phyloP scores from a whole-genome alignment of 2,329 filamentous ascomycete species.

The Cercospora janseana region DNA sequence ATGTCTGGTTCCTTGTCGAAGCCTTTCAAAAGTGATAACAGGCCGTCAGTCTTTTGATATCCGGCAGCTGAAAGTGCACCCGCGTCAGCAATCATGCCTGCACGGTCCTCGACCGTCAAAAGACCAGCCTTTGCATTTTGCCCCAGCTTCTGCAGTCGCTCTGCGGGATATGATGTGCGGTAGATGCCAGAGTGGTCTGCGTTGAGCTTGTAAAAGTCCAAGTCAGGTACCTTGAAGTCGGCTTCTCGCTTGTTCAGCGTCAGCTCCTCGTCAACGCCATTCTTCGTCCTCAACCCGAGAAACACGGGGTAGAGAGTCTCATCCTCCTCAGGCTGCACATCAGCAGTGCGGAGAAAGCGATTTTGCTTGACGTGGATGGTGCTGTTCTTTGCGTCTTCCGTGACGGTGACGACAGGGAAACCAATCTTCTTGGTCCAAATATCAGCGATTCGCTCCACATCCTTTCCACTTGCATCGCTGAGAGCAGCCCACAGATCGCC shows the following conservation, averaged over 20 bases:
- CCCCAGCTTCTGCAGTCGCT: slow-evolving; percentile 82
- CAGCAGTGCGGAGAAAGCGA: slow-evolving; percentile 86
- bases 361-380: slow-evolving; percentile 90
- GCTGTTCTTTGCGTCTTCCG: slow-evolving; percentile 66
- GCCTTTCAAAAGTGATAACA: slow-evolving; percentile 79
- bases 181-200: slow-evolving; percentile 92
- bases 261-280: slow-evolving; percentile 75
- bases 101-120: slow-evolving; percentile 82
- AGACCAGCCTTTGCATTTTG: slow-evolving; percentile 77
- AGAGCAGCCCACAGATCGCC: slow-evolving; percentile 87
- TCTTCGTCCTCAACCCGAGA: slow-evolving; percentile 77
- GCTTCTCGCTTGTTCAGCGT: slow-evolving; percentile 71
- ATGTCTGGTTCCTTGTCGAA: slow-evolving; percentile 81
- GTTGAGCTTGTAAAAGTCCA: slow-evolving; percentile 95
- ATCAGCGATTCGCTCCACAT: slow-evolving; percentile 85
- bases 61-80: slow-evolving; percentile 85
- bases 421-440: slow-evolving; percentile 97
- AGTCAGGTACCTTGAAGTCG: slow-evolving; percentile 71
- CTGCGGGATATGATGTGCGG: slow-evolving; percentile 81
- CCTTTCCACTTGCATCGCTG: slow-evolving; percentile 84
- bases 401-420: slow-evolving; percentile 85
- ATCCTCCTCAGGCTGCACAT: slow-evolving; percentile 92
- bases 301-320: slow-evolving; percentile 85
- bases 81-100: slow-evolving; percentile 86
- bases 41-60: slow-evolving; percentile 88